These are phyloP conservation scores for Batkoa obscura DNA, from an alignment of 371 early-diverging fungal genomes.

Conservation along the genomic window DNA sequence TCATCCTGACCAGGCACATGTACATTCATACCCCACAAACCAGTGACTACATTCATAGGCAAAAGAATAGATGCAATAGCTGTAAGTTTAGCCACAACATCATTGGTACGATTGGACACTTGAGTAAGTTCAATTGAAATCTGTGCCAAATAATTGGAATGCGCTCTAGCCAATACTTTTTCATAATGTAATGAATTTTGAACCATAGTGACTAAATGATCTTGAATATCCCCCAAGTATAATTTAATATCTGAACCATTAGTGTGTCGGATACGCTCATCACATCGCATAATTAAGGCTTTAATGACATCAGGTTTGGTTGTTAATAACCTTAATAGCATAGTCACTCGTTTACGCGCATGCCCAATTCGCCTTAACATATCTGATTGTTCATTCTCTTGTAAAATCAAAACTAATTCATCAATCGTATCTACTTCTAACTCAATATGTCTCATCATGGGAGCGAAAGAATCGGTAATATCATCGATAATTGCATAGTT, in stretches of 20 bases:
- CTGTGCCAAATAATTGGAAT: slow-evolving; percentile 90
- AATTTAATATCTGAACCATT: slow-evolving; percentile 38
- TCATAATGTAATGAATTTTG: slow-evolving; percentile 79
- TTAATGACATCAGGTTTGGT: slow-evolving; percentile 67
- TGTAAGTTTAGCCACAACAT: slow-evolving; percentile 75
- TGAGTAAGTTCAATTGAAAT: slow-evolving; percentile 92
- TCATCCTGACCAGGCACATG: slow-evolving; percentile 45
- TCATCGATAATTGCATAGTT: slow-evolving; percentile 74
- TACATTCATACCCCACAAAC: slow-evolving; percentile 85
- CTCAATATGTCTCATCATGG: slow-evolving; percentile 53
- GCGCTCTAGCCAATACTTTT: slow-evolving; percentile 72
- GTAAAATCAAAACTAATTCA: slow-evolving; percentile 71
- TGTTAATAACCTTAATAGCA: slow-evolving; percentile 44
- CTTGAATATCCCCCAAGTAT: slow-evolving; percentile 87
- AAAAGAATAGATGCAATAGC: slow-evolving; percentile 81
- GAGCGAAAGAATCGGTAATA: slow-evolving; percentile 67
- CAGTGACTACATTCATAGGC: slow-evolving; percentile 87
- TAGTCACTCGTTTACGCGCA: slow-evolving; percentile 59
- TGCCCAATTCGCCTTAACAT: slow-evolving; percentile 74
- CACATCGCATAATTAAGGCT: slow-evolving; percentile 52
- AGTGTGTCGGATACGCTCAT: slow-evolving; percentile 21
- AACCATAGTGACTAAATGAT: slow-evolving; percentile 85
- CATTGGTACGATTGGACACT: slow-evolving; percentile 77
- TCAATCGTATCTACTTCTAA: slow-evolving; percentile 84
- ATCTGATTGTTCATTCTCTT: slow-evolving; percentile 69